A percentile compares a stretch with the other conserved stretches of the same genome.
Evolutionary conservation across 352 stramenopile species (phyloP).

Genomic region (Blastocystis sp.): DNA sequence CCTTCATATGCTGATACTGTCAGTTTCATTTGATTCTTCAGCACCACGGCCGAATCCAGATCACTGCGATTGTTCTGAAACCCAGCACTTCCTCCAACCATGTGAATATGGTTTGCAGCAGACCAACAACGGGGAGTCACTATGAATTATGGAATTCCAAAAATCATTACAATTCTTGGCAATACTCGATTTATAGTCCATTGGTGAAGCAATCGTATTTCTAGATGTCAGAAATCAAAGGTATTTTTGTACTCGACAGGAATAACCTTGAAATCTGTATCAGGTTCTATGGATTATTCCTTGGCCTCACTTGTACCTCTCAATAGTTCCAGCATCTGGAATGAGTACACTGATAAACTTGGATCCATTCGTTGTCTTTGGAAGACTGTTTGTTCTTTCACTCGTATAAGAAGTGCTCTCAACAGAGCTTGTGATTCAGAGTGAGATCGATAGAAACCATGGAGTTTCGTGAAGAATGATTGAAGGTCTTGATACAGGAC

Average conservation of each 20-base stretch:
- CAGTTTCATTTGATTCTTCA: conserved; percentile 43
- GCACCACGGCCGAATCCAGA: conserved; percentile 34
- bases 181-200: not conserved
- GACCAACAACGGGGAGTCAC: conserved; percentile 42
- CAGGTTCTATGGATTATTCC: not conserved
- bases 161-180: conserved; percentile 37
- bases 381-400: conserved; percentile 10
- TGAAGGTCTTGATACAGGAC: not conserved
- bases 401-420: not conserved
- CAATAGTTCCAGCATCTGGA: conserved; percentile 39
- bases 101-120: conserved; percentile 52
- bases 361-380: conserved; percentile 5
- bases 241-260: not conserved
- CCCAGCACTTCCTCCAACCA: conserved; percentile 46
- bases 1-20: not conserved
- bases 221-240: conserved; percentile 1
- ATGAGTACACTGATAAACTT: conserved; percentile 27
- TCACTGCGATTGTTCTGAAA: conserved; percentile 45
- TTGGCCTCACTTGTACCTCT: not conserved
- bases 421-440: not conserved
- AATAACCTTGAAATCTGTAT: not conserved
- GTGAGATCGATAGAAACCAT: conserved; percentile 1
- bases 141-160: not conserved
- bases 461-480: conserved; percentile 14
- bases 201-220: not conserved